These are phyloP conservation scores for Vanilla planifolia DNA, from an alignment of 106 monocot species.

Conservation along the genomic window DNA sequence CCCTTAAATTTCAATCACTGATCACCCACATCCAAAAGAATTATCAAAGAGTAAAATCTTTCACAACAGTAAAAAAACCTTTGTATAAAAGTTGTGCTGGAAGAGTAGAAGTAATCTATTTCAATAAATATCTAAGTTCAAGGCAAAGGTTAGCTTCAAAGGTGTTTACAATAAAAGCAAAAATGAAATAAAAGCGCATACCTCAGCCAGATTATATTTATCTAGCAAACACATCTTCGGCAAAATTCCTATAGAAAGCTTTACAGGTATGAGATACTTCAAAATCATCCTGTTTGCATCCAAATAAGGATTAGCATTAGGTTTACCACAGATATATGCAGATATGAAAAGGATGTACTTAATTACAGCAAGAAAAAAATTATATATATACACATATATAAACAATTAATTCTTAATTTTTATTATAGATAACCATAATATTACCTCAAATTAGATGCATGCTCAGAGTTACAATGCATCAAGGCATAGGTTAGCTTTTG, in stretches of 20 bases:
- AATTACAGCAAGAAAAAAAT: too few species aligned
- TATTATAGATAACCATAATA: not conserved
- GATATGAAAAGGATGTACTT: too few species aligned
- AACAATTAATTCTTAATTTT: not conserved
- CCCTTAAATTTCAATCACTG: too few species aligned
- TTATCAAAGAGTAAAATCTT: too few species aligned
- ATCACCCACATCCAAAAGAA: too few species aligned
- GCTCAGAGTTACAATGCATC: slow-evolving; percentile 42
- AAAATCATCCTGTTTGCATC: slow-evolving; percentile 71
- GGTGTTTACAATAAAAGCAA: too few species aligned
- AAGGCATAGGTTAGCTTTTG: slow-evolving; percentile 83
- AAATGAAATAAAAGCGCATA: slow-evolving; percentile 15
- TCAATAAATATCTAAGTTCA: too few species aligned
- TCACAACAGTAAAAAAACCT: too few species aligned
- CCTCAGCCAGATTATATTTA: slow-evolving; percentile 80
- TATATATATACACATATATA: too few species aligned
- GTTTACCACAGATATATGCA: not conserved
- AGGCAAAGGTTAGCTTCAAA: too few species aligned
- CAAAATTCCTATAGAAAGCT: slow-evolving; percentile 86
- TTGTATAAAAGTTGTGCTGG: too few species aligned
- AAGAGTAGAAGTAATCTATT: too few species aligned
- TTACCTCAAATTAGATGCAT: slow-evolving; percentile 73
- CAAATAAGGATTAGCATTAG: not conserved
- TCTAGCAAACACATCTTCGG: slow-evolving; percentile 60
- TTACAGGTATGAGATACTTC: slow-evolving; percentile 94